A percentile compares a stretch with the other conserved stretches of the same genome.
Evolutionary conservation across 768 basidiomycete genomes (phyloP).

Genomic region (Boletus rubroflammeus): DNA sequence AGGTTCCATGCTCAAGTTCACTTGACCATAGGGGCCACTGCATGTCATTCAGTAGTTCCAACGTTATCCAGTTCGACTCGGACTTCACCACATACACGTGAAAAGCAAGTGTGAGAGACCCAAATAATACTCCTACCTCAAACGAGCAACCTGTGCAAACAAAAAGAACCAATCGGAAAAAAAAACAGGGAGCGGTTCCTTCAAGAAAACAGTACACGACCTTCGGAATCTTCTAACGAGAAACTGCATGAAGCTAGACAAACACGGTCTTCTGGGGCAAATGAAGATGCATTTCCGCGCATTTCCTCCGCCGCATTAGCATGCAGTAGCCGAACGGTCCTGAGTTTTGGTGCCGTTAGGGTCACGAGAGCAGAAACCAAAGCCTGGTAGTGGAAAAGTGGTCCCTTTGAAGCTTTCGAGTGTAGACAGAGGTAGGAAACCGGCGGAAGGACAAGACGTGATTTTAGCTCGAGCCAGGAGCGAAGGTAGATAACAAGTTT

Average conservation of each 20-base stretch:
- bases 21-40: not conserved
- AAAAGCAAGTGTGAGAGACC: not conserved
- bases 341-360: conserved; percentile 19
- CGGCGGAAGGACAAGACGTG: conserved; percentile 22
- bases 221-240: conserved; percentile 23
- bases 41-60: not conserved
- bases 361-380: conserved; percentile 24
- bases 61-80: not conserved
- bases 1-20: not conserved
- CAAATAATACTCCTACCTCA: not conserved
- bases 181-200: not conserved
- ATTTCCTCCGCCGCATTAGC: conserved; percentile 11
- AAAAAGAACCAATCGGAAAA: not conserved
- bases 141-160: not conserved
- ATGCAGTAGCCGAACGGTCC: conserved; percentile 21
- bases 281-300: conserved; percentile 2
- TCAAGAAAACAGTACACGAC: conserved; percentile 16
- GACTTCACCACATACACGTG: not conserved
- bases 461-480: conserved; percentile 23
- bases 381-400: conserved; percentile 12
- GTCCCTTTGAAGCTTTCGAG: conserved; percentile 14
- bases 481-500: conserved; percentile 26
- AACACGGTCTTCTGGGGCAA: conserved; percentile 9
- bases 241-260: conserved; percentile 11
- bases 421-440: conserved; percentile 25